Conservation (phyloP, 176 grass and related monocot species). For the Triticum turgidum region DNA sequence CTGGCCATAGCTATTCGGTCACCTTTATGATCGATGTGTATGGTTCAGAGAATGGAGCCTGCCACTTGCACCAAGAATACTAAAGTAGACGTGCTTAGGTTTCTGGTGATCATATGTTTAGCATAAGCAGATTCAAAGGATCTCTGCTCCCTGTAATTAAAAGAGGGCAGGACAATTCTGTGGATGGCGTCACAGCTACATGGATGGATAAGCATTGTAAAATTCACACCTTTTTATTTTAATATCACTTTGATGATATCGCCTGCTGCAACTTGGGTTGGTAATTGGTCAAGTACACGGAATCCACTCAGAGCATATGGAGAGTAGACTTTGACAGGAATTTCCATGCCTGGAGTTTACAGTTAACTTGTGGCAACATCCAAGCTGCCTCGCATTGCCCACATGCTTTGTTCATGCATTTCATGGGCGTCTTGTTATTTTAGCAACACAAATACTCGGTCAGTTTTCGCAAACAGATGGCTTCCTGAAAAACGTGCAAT, state of each 20-base stretch:
- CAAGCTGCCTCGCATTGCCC: not conserved
- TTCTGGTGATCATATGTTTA: not conserved
- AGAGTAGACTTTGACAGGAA: conserved; percentile 9
- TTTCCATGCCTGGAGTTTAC: not conserved
- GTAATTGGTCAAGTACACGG: not conserved
- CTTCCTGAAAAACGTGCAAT: not conserved
- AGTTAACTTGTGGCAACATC: not conserved
- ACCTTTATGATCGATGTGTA: not conserved
- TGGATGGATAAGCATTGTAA: not conserved
- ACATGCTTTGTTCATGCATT: not conserved
- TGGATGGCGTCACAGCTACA: conserved; percentile 4
- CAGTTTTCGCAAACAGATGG: not conserved
- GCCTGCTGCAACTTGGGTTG: not conserved
- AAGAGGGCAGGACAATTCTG: not conserved
- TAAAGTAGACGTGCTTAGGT: not conserved
- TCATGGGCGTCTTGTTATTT: not conserved
- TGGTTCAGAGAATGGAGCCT: not conserved
- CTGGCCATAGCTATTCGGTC: not conserved
- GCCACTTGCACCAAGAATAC: not conserved
- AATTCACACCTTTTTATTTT: not conserved
- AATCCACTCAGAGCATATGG: not conserved
- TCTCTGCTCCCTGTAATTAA: not conserved
- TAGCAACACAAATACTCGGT: not conserved
- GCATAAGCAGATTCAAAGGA: not conserved
- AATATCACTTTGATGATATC: not conserved